A percentile compares a stretch with the other conserved stretches of the same genome.
These are phyloP conservation scores for Blastobotrys buckinghamii DNA, from an alignment of 1,139 yeast species.

Conservation along the genomic window DNA sequence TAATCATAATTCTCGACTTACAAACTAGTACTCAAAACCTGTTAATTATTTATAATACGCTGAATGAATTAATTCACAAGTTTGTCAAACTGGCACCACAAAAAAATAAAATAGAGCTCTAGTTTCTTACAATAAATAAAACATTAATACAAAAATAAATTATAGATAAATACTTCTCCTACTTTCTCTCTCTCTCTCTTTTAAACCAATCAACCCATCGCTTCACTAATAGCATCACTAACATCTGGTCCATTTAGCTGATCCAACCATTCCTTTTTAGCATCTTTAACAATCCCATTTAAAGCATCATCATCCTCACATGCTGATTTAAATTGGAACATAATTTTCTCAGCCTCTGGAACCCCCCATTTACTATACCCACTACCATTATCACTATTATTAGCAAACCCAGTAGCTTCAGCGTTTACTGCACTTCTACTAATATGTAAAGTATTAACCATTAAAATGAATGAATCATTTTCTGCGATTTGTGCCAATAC, in stretches of 20 bases:
- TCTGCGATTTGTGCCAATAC: slow-evolving; percentile 84
- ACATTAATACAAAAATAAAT: no score
- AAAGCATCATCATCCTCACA: slow-evolving; percentile 51
- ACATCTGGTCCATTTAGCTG: background rate
- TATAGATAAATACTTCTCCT: no score
- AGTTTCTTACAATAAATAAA: no score
- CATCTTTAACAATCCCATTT: slow-evolving; percentile 51
- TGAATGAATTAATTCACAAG: no score
- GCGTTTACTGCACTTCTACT: slow-evolving; percentile 21
- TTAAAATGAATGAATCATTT: slow-evolving; percentile 68
- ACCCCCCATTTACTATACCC: slow-evolving; percentile 1
- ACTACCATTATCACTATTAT: background rate
- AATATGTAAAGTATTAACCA: slow-evolving; percentile 33
- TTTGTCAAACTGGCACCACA: no score
- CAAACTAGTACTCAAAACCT: no score
- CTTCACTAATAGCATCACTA: no score
- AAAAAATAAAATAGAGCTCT: background rate
- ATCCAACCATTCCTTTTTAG: slow-evolving; percentile 10
- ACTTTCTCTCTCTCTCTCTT: no score
- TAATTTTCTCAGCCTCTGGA: slow-evolving; percentile 51
- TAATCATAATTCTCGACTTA: no score
- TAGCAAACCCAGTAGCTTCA: slow-evolving; percentile 2
- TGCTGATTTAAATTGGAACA: slow-evolving; percentile 58
- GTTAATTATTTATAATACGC: no score
- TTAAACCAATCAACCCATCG: no score